Conservation (phyloP, 1,284 basidiomycete genomes). For the Tilletia horrida region DNA sequence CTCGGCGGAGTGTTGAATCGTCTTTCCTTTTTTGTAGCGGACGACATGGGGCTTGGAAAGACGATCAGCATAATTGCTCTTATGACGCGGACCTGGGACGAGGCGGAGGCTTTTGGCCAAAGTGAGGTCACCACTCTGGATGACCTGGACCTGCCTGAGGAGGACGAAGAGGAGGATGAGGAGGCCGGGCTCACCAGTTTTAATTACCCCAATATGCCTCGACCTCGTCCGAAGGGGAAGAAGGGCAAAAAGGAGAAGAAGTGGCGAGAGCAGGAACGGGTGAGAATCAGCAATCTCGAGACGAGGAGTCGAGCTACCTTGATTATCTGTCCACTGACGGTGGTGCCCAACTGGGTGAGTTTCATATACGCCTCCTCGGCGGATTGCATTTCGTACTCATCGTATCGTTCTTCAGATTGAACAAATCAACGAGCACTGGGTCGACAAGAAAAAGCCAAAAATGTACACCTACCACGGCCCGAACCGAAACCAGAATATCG, state of each 20-base stretch:
- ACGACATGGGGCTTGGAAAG: constrained; percentile 87
- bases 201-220: constrained; percentile 22
- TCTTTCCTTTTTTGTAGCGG: constrained; percentile 35
- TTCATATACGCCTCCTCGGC: too few relatives aligned
- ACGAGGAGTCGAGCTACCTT: constrained; percentile 77
- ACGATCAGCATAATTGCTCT: constrained; percentile 88
- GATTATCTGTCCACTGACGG: constrained; percentile 94
- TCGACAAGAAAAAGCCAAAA: constrained; percentile 44
- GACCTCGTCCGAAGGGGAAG: constrained; percentile 55
- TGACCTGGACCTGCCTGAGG: constrained; percentile 18
- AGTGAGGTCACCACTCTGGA: constrained; percentile 11
- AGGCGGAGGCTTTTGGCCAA: constrained; percentile 69
- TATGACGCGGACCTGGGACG: constrained; percentile 75
- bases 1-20: not conserved
- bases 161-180: constrained; percentile 22
- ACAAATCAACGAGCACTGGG: constrained; percentile 83
- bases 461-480: constrained; percentile 97
- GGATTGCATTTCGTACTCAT: not conserved
- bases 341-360: constrained; percentile 81
- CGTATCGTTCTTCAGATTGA: constrained; percentile 63
- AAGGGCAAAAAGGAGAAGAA: constrained; percentile 64
- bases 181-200: constrained; percentile 22
- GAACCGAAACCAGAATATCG: constrained; percentile 75
- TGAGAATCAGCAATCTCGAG: constrained; percentile 42
- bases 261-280: constrained; percentile 28